phyloP scores from a whole-genome alignment of 805 yeast species.

The Zygoascus biomembranicola region DNA sequence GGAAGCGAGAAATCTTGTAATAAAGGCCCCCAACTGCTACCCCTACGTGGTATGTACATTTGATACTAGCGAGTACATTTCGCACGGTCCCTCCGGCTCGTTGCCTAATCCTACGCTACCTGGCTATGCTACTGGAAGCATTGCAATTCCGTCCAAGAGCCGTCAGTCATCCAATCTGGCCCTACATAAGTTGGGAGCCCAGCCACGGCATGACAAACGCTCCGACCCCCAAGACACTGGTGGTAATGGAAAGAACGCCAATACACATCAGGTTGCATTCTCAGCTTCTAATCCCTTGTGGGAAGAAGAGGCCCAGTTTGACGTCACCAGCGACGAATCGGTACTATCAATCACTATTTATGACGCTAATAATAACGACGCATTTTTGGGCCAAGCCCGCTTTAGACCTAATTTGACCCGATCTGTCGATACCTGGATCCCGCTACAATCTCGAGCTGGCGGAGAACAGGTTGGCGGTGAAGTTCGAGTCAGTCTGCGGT shows the following conservation, averaged over 20 bases:
- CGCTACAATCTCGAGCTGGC: constrained; percentile 59
- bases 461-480: constrained; percentile 76
- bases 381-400: constrained; percentile 78
- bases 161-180: constrained; percentile 16
- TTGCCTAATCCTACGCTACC: constrained; percentile 4
- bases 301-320: constrained; percentile 91
- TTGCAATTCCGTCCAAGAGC: constrained; percentile 31
- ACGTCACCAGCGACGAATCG: constrained; percentile 65
- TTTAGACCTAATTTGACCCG: constrained; percentile 47
- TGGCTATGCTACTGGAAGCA: constrained; percentile 16
- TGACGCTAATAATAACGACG: constrained; percentile 74
- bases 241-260: not conserved
- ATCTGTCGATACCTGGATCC: constrained; percentile 59
- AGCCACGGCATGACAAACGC: not conserved
- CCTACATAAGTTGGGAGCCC: constrained; percentile 9
- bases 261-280: not conserved
- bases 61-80: constrained; percentile 57
- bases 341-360: constrained; percentile 87
- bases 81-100: constrained; percentile 55
- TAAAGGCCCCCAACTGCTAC: constrained; percentile 48
- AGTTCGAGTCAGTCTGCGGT: constrained; percentile 67
- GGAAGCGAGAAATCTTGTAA: constrained; percentile 65
- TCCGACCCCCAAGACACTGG: constrained; percentile 3
- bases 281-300: constrained; percentile 55
- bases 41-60: constrained; percentile 41